Percentiles rank a stretch among this genome's conserved stretches.
Evolutionary conservation across 371 early-diverging fungal species (phyloP).

Genomic region (Rhizomucor pusillus): DNA sequence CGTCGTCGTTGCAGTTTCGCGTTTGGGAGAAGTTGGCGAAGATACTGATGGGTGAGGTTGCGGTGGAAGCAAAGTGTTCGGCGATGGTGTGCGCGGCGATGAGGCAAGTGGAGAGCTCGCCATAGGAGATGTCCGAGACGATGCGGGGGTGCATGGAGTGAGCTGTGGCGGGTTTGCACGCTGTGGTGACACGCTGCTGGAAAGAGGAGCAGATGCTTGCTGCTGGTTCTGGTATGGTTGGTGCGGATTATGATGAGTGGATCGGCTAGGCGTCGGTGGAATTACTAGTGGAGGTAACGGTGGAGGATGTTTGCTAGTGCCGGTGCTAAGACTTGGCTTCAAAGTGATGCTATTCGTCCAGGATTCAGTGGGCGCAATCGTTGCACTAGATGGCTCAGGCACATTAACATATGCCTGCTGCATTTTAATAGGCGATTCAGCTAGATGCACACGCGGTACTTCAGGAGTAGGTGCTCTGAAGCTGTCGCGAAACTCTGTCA

Average conservation of each 20-base stretch:
- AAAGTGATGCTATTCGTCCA: not conserved
- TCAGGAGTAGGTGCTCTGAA: constrained; percentile 11
- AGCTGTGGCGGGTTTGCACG: not conserved
- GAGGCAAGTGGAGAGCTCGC: not conserved
- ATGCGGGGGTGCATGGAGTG: not conserved
- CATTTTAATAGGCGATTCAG: constrained; percentile 15
- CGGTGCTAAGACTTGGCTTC: constrained; percentile 10
- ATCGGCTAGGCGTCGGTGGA: constrained; percentile 25
- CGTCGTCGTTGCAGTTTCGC: not conserved
- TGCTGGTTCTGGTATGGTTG: constrained; percentile 3
- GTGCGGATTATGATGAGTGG: constrained; percentile 15
- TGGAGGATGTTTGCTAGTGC: constrained; percentile 12
- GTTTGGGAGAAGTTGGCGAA: constrained; percentile 1
- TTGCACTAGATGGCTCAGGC: constrained; percentile 15
- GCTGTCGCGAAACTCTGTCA: constrained; percentile 15
- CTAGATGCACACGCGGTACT: constrained; percentile 12
- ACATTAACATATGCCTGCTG: constrained; percentile 17
- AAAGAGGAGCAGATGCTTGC: not conserved
- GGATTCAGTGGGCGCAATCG: constrained; percentile 11
- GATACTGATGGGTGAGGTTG: constrained; percentile 4
- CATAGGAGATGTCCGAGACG: not conserved
- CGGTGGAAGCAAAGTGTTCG: constrained; percentile 15
- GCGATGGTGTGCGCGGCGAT: constrained; percentile 20
- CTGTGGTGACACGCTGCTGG: not conserved
- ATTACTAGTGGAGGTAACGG: constrained; percentile 33